Percentiles rank a stretch among this genome's conserved stretches.
phyloP scores from a whole-genome alignment of 352 stramenopile species.

The Plasmopara viticola region DNA sequence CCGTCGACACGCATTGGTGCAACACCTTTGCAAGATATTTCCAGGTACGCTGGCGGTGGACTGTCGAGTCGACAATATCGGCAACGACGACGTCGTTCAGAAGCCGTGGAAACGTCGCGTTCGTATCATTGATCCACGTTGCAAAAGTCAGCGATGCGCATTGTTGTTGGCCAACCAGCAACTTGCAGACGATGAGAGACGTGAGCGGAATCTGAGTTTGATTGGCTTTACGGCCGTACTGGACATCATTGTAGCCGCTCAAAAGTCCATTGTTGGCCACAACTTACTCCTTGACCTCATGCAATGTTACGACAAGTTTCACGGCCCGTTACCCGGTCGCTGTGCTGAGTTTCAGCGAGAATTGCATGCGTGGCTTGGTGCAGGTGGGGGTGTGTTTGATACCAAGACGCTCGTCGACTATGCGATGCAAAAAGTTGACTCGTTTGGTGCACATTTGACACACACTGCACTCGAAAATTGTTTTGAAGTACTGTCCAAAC shows the following conservation, averaged over 20 bases:
- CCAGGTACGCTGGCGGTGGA: constrained; percentile 44
- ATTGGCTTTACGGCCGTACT: constrained; percentile 66
- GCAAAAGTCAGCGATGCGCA: constrained; percentile 19
- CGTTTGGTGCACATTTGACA: constrained; percentile 46
- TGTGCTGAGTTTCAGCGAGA: constrained; percentile 58
- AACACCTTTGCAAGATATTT: constrained; percentile 40
- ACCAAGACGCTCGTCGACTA: constrained; percentile 65
- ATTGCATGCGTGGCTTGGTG: constrained; percentile 44
- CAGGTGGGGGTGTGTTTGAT: constrained; percentile 46
- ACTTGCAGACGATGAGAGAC: constrained; percentile 25
- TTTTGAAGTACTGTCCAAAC: constrained; percentile 46
- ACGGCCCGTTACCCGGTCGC: constrained; percentile 40
- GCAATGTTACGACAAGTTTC: constrained; percentile 77
- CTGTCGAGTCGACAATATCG: constrained; percentile 57
- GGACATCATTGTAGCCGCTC: constrained; percentile 35
- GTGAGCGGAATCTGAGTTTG: constrained; percentile 46
- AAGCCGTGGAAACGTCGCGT: constrained; percentile 61
- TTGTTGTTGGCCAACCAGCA: constrained; percentile 29
- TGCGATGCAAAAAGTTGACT: constrained; percentile 59
- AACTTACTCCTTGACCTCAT: constrained; percentile 80
- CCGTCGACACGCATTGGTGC: constrained; percentile 46
- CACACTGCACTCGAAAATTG: constrained; percentile 65
- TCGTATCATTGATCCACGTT: constrained; percentile 34
- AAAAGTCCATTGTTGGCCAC: constrained; percentile 62
- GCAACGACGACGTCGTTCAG: constrained; percentile 28